phyloP scores from a whole-genome alignment of 2,329 filamentous ascomycete species.

The Massarina eburnea region DNA sequence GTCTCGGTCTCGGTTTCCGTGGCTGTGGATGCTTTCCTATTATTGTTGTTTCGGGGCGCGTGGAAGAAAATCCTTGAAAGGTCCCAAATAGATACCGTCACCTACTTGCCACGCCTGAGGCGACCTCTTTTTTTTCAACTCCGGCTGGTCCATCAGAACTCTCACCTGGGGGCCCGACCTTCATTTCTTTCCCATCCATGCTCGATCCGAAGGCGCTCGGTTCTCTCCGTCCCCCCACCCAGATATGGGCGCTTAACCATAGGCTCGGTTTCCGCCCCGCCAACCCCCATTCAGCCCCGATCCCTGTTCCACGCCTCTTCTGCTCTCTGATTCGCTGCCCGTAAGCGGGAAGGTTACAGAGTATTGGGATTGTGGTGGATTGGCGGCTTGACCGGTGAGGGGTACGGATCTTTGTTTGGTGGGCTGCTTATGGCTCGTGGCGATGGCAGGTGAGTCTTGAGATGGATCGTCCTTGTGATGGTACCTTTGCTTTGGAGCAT shows the following conservation, averaged over 20 bases:
- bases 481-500: too few relatives aligned
- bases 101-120: too few relatives aligned
- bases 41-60: too few relatives aligned
- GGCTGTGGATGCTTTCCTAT: too few relatives aligned
- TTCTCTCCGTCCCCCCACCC: background rate
- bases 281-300: slow-evolving; percentile 11
- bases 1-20: too few relatives aligned
- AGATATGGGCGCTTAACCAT: slow-evolving; percentile 21
- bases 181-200: background rate
- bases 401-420: background rate
- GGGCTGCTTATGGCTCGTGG: background rate
- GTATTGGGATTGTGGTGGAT: slow-evolving; percentile 17
- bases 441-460: background rate
- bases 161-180: too few relatives aligned
- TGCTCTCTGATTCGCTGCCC: slow-evolving; percentile 19
- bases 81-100: too few relatives aligned
- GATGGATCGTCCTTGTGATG: too few relatives aligned
- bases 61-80: too few relatives aligned
- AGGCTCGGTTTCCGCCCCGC: slow-evolving; percentile 12
- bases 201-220: background rate
- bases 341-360: slow-evolving; percentile 27
- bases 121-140: too few relatives aligned
- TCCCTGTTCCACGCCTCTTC: slow-evolving; percentile 7
- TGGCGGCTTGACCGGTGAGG: background rate
- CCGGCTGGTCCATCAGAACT: too few relatives aligned